A percentile compares a stretch with the other conserved stretches of the same genome.
phyloP scores from a whole-genome alignment of 139 green algal genomes.

The Diplosphaera chodatii region DNA sequence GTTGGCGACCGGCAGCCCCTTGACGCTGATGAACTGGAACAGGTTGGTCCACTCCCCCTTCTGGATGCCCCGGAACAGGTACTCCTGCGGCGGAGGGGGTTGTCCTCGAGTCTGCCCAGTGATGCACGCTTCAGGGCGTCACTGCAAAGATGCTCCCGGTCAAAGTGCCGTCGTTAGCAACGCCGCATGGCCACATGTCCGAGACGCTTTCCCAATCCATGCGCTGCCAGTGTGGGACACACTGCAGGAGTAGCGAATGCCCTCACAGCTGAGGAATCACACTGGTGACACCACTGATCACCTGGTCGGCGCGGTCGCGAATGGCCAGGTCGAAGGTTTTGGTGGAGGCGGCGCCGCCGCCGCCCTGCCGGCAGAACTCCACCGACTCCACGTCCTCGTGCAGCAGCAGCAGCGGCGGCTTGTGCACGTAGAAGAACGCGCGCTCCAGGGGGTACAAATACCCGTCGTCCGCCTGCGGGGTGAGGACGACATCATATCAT shows the following conservation, averaged over 20 bases:
- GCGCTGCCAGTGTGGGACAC: too few relatives aligned
- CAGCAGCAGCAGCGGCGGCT: conserved; percentile 87
- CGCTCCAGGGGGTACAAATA: conserved; percentile 93
- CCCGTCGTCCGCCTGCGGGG: conserved; percentile 61
- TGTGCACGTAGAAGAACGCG: conserved; percentile 96
- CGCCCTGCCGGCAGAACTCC: conserved; percentile 86
- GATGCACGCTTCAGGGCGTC: not conserved
- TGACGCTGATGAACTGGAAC: conserved; percentile 84
- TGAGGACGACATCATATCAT: too few relatives aligned
- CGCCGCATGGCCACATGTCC: too few relatives aligned
- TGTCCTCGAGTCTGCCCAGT: too few relatives aligned
- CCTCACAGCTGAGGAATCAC: too few relatives aligned
- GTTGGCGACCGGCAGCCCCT: conserved; percentile 82
- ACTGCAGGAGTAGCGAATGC: too few relatives aligned
- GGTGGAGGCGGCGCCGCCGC: conserved; percentile 40
- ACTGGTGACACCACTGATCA: too few relatives aligned
- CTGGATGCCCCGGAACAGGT: conserved; percentile 83
- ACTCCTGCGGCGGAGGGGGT: too few relatives aligned
- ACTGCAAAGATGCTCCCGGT: too few relatives aligned
- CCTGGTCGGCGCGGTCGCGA: conserved; percentile 41
- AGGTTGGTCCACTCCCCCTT: conserved; percentile 85
- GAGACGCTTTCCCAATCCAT: too few relatives aligned
- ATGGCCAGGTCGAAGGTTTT: conserved; percentile 93
- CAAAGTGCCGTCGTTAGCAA: too few relatives aligned
- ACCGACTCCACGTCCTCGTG: conserved; percentile 83